phyloP scores from a whole-genome alignment of 352 stramenopile genomes.

The Elongisporangium undulatum region DNA sequence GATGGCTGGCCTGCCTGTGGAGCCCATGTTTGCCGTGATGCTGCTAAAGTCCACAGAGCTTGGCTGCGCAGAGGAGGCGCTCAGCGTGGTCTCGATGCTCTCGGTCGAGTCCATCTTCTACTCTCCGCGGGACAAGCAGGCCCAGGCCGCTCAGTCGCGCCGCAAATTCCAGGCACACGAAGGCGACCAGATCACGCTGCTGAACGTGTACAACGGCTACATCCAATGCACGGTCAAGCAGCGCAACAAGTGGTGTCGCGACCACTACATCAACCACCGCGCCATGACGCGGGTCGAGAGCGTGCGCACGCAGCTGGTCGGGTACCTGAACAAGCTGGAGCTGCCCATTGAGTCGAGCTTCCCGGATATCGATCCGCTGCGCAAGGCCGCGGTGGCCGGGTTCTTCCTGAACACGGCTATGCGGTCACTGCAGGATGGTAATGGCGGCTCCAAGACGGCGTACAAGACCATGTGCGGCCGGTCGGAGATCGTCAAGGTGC shows the following conservation, averaged over 20 bases:
- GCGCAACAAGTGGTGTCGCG: conserved; percentile 81
- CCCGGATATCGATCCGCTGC: conserved; percentile 77
- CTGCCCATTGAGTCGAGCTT: conserved; percentile 66
- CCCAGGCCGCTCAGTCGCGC: conserved; percentile 71
- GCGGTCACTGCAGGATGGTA: conserved; percentile 70
- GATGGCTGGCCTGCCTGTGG: conserved; percentile 84
- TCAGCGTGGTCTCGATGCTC: conserved; percentile 88
- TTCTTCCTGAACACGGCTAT: conserved; percentile 90
- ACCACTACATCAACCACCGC: conserved; percentile 85
- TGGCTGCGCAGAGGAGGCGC: conserved; percentile 73
- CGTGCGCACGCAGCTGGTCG: conserved; percentile 62
- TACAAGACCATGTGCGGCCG: conserved; percentile 85
- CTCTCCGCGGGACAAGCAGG: conserved; percentile 80
- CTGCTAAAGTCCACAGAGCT: conserved; percentile 77
- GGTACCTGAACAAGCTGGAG: conserved; percentile 69
- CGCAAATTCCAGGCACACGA: conserved; percentile 78
- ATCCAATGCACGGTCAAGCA: conserved; percentile 67
- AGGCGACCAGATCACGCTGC: conserved; percentile 80
- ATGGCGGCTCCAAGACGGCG: conserved; percentile 67
- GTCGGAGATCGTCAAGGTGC: conserved; percentile 84
- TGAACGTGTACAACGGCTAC: conserved; percentile 83
- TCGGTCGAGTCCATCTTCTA: conserved; percentile 90
- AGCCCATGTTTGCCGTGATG: conserved; percentile 89
- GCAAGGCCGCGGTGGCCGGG: conserved; percentile 82
- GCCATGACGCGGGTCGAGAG: conserved; percentile 85